These are phyloP conservation scores for Mikania micrantha DNA, from an alignment of 129 eudicot genomes.

Conservation along the genomic window DNA sequence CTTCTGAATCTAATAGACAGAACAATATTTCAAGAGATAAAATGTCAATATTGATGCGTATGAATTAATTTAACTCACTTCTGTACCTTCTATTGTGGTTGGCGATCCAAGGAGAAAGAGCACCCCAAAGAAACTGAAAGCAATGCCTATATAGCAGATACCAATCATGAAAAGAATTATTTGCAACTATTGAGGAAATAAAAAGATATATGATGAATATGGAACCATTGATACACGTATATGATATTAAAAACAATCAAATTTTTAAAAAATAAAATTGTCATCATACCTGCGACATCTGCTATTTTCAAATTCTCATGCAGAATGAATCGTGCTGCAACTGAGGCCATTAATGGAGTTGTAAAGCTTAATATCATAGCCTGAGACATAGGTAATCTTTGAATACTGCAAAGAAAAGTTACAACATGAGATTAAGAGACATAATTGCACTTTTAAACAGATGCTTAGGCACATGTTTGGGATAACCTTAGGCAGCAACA, in stretches of 20 bases:
- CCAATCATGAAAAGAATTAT: neutral
- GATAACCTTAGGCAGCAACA: conserved; percentile 1
- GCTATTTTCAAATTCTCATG: conserved; percentile 56
- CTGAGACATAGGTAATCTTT: conserved; percentile 49
- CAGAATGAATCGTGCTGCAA: conserved; percentile 50
- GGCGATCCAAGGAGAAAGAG: conserved; percentile 48
- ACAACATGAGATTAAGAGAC: conserved; percentile 7
- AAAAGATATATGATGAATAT: neutral
- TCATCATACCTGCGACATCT: conserved; percentile 54
- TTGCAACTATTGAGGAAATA: neutral
- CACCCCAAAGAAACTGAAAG: conserved; percentile 75
- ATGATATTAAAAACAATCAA: neutral
- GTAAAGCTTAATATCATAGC: conserved; percentile 57
- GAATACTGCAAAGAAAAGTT: conserved; percentile 39
- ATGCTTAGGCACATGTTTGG: neutral
- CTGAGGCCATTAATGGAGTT: conserved; percentile 64
- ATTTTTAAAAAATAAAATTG: neutral
- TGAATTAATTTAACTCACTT: conserved; percentile 36
- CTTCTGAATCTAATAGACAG: neutral
- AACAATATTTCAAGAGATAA: conserved; percentile 1
- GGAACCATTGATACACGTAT: neutral
- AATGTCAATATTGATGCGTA: neutral
- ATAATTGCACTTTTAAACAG: neutral
- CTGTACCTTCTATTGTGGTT: conserved; percentile 52
- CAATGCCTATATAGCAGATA: conserved; percentile 51